These are phyloP conservation scores for Nicotiana rustica DNA, from an alignment of 305 asterid genomes.

Conservation along the genomic window DNA sequence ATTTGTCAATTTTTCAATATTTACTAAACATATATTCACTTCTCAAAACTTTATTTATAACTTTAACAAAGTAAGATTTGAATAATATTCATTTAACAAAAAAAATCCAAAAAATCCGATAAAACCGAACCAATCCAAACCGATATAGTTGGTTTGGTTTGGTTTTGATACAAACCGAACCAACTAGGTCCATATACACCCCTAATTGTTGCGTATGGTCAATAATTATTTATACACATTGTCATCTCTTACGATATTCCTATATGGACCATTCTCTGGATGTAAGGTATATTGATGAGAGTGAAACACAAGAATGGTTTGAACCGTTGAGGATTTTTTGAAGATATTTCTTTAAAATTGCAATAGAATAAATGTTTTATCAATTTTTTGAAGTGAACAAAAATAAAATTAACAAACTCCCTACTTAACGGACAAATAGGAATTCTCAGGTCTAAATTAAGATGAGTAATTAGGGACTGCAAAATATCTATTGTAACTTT, in stretches of 20 bases:
- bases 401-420: not conserved
- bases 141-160: too few relatives aligned
- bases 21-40: too few relatives aligned
- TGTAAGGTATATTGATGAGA: not conserved
- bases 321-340: not conserved
- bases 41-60: too few relatives aligned
- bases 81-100: too few relatives aligned
- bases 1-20: too few relatives aligned
- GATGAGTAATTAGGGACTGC: not conserved
- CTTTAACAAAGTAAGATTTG: too few relatives aligned
- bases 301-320: not conserved
- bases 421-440: not conserved
- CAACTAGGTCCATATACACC: too few relatives aligned
- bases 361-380: not conserved
- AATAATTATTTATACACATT: not conserved
- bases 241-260: constrained; percentile 17
- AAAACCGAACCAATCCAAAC: too few relatives aligned
- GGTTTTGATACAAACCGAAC: too few relatives aligned
- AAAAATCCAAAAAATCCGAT: too few relatives aligned
- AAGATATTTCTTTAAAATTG: not conserved
- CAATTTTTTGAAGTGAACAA: not conserved
- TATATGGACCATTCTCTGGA: constrained; percentile 1
- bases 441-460: not conserved
- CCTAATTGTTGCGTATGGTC: not conserved
- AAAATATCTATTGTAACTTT: not conserved